Base-by-base conservation (phyloP, 2,329 filamentous ascomycete species). In the Colletotrichum gigasporum region DNA sequence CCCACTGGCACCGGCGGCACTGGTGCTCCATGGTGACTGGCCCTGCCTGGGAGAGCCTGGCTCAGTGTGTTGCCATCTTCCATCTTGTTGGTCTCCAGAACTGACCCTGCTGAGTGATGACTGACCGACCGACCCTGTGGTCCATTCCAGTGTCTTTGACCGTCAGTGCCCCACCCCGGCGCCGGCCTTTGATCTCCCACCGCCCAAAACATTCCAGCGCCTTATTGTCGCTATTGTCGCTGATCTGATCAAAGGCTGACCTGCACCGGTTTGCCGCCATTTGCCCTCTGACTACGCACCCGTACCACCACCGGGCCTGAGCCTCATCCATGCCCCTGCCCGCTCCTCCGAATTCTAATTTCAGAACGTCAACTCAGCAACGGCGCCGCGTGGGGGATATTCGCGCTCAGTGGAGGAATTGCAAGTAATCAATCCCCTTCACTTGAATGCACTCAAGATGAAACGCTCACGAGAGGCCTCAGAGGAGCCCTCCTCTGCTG, bases 391-490 rank as follows among this genome's bases (percentile, higher is more conserved):
- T 32, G 51, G 37, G 39, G 57, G 28, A 58, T 41, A n/a, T n/a
- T n/a, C n/a, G n/a, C n/a, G n/a, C n/a, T 57, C 28, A 5, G 30
- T 64, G 37, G 58, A 45, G 12, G 34, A 50, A 28, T 28, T 63
- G 62, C 59, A 67, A 61, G 67, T 64, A 69, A 59, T 51, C 55
- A 47, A 47, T 39, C 56, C 54, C 53, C 57, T 30, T 50, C 47
- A 62, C 55, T 51, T 39, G 48, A 32, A 30, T 50, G 35, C 61
- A 57, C 41, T 56, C 54, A 78, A 75, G 74, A 88, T 88, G 86
- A 88, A 88, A 82, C 86, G 86, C 80, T 85, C 85, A 84, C 85
- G 86, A 79, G 85, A 86, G 79, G 78, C 79, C 70, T 83, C 86
- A 75, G 82, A 85, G 73, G 77, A 79, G 69, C 66, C 74, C 75